Percentiles rank a stretch among this genome's conserved stretches.
phyloP scores from a whole-genome alignment of 2,329 filamentous ascomycete genomes.

The Monilinia laxa region DNA sequence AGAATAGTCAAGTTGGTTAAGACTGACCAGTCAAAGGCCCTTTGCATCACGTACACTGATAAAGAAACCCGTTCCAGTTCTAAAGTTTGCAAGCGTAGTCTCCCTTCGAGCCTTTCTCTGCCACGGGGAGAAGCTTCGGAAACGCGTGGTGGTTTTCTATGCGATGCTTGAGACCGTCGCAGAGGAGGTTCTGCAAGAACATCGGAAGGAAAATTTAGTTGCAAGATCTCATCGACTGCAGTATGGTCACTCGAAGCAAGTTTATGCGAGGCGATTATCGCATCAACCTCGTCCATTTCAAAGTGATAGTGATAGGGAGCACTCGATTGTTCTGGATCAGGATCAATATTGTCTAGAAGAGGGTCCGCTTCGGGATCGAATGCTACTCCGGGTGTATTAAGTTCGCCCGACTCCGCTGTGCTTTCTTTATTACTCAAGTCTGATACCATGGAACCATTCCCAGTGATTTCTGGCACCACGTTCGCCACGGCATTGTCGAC shows the following conservation, averaged over 20 bases:
- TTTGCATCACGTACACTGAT: slow-evolving; percentile 68
- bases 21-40: slow-evolving; percentile 71
- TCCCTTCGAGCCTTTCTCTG: slow-evolving; percentile 51
- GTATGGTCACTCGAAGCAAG: slow-evolving; percentile 23
- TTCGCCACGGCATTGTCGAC: not conserved
- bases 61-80: slow-evolving; percentile 74
- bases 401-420: slow-evolving; percentile 24
- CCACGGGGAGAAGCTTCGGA: slow-evolving; percentile 33
- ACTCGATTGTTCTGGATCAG: slow-evolving; percentile 11
- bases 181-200: slow-evolving; percentile 29
- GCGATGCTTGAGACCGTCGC: slow-evolving; percentile 34
- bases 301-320: slow-evolving; percentile 30
- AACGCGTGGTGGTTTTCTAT: slow-evolving; percentile 33
- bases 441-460: not conserved
- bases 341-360: slow-evolving; percentile 22
- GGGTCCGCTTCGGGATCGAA: slow-evolving; percentile 28
- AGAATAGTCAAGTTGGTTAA: slow-evolving; percentile 73
- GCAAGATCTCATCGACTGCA: slow-evolving; percentile 9
- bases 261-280: slow-evolving; percentile 35
- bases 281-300: slow-evolving; percentile 35
- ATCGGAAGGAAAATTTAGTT: slow-evolving; percentile 17
- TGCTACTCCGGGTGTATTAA: slow-evolving; percentile 27
- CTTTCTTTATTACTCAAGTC: slow-evolving; percentile 21
- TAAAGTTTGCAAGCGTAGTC: slow-evolving; percentile 66
- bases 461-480: not conserved